These are phyloP conservation scores for Aurinia saxatilis DNA, from an alignment of 345 rosid genomes.

Conservation along the genomic window DNA sequence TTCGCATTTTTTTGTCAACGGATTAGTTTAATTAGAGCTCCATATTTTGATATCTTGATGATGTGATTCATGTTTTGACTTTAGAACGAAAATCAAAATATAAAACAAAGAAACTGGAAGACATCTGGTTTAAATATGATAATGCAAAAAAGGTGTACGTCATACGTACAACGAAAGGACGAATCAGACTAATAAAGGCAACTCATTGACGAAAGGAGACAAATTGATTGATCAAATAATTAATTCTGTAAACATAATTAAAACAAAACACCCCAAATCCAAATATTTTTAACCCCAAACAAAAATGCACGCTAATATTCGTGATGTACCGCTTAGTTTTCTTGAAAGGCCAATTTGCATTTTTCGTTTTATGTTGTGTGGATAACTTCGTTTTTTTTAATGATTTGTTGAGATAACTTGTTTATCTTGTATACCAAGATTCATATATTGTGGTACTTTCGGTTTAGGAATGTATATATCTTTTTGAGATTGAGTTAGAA, in stretches of 20 bases:
- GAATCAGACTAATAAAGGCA: constrained; percentile 13
- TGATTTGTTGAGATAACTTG: too few relatives aligned
- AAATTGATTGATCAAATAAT: constrained; percentile 1
- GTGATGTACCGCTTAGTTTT: constrained; percentile 2
- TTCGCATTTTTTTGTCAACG: constrained; percentile 6
- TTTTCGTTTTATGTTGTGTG: not conserved
- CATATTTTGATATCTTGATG: constrained; percentile 11
- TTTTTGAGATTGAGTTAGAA: too few relatives aligned
- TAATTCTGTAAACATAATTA: not conserved
- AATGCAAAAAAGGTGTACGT: constrained; percentile 16
- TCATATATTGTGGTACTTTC: too few relatives aligned
- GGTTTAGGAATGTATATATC: too few relatives aligned
- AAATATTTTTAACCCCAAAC: not conserved
- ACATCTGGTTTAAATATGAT: constrained; percentile 18
- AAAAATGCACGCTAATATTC: not conserved
- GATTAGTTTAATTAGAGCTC: not conserved
- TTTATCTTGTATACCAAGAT: too few relatives aligned
- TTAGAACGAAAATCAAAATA: not conserved
- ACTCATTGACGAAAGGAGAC: constrained; percentile 14
- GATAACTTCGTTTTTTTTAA: not conserved
- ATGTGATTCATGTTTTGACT: constrained; percentile 28
- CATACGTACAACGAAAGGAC: constrained; percentile 30
- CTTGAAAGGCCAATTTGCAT: not conserved
- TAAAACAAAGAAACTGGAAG: constrained; percentile 12
- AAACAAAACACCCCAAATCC: not conserved